phyloP scores from a whole-genome alignment of 2,329 filamentous ascomycete genomes.

The Trichophyton rubrum region DNA sequence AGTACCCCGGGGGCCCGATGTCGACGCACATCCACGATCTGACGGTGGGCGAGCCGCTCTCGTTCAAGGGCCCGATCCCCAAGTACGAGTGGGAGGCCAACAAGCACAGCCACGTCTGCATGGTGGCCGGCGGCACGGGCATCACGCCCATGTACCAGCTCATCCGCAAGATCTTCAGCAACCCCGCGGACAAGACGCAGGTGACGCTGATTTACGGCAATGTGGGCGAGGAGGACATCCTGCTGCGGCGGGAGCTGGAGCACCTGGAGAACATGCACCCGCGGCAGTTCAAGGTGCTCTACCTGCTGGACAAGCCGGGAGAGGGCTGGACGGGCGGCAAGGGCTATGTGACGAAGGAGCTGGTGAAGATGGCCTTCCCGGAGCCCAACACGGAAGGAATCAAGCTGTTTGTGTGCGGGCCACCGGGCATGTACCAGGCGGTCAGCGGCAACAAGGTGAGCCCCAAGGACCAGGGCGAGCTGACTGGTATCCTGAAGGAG shows the following conservation, averaged over 20 bases:
- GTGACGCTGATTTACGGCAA: conserved; percentile 93
- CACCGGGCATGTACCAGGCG: conserved; percentile 84
- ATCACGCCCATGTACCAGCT: conserved; percentile 99
- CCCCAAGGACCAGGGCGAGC: conserved; percentile 87
- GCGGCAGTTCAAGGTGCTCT: conserved; percentile 89
- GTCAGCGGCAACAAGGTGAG: conserved; percentile 82
- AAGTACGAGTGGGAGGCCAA: conserved; percentile 86
- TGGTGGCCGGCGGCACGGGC: conserved; percentile 83
- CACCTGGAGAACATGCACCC: conserved; percentile 91
- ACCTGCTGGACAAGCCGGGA: conserved; percentile 76
- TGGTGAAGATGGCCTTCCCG: conserved; percentile 87
- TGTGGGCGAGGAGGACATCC: conserved; percentile 75
- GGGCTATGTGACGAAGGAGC: conserved; percentile 77
- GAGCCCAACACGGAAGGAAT: conserved; percentile 85
- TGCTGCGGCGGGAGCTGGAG: conserved; percentile 73
- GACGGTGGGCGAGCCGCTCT: conserved; percentile 66
- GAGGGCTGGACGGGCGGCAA: conserved; percentile 57
- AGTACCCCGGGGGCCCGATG: conserved; percentile 85
- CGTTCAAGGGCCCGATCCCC: conserved; percentile 88
- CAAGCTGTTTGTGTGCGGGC: conserved; percentile 94
- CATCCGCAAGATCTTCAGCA: conserved; percentile 79
- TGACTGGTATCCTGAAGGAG: conserved; percentile 68
- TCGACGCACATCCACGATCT: conserved; percentile 76
- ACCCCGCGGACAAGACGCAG: conserved; percentile 93
- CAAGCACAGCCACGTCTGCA: conserved; percentile 67